Conservation (phyloP, 2,329 filamentous ascomycete genomes). For the Tolypocladium guangdongense region DNA sequence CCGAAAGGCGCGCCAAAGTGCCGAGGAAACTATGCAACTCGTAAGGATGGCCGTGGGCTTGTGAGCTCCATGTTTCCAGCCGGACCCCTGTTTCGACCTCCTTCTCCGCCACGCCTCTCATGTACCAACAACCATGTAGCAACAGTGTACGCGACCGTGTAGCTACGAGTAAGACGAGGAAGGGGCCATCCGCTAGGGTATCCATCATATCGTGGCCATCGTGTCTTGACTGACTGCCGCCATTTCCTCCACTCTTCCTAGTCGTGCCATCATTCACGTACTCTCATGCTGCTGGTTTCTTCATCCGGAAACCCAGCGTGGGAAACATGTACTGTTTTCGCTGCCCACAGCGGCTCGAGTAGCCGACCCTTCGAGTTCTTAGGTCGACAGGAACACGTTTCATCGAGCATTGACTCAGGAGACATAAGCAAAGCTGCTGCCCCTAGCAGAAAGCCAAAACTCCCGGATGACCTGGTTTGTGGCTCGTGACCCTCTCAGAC, state of each 20-base stretch:
- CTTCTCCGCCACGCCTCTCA: neutral
- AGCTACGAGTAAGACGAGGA: neutral
- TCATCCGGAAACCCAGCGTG: too few relatives aligned
- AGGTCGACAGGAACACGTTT: neutral
- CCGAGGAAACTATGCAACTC: slow-evolving; percentile 44
- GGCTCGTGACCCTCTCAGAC: slow-evolving; percentile 49
- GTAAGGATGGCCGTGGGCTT: slow-evolving; percentile 43
- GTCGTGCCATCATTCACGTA: neutral
- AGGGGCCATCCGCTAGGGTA: too few relatives aligned
- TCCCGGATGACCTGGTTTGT: slow-evolving; percentile 60
- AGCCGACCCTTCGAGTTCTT: neutral
- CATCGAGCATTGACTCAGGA: slow-evolving; percentile 25
- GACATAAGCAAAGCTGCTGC: slow-evolving; percentile 49
- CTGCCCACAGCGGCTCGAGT: neutral
- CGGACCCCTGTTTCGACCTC: neutral
- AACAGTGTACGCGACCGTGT: neutral
- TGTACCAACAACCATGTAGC: neutral
- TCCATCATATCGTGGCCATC: too few relatives aligned
- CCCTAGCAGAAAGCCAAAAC: slow-evolving; percentile 61
- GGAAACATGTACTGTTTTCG: neutral
- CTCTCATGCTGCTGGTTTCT: neutral
- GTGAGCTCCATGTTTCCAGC: slow-evolving; percentile 7
- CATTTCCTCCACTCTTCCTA: neutral
- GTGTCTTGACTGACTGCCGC: neutral
- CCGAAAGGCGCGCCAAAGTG: slow-evolving; percentile 48